These are phyloP conservation scores for Zanthoxylum bungeanum DNA, from an alignment of 345 rosid genomes.

Conservation along the genomic window DNA sequence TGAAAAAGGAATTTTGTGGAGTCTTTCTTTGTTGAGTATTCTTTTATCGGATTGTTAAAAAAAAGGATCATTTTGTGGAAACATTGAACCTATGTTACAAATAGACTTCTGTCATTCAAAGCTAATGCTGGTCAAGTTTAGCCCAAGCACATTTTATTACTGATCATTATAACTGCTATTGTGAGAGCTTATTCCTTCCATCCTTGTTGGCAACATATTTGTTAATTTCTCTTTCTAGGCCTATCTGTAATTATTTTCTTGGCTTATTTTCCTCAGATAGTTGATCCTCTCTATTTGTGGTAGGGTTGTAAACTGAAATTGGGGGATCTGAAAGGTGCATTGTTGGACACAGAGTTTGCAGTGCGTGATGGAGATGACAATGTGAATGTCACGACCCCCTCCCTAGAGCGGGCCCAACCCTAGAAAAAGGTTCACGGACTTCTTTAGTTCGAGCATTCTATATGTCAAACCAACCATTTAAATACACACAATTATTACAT, in stretches of 20 bases:
- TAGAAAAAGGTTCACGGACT: too few species aligned
- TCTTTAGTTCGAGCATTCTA: too few species aligned
- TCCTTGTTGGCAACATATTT: neutral
- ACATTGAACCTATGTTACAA: neutral
- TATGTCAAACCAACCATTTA: too few species aligned
- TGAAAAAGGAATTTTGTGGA: neutral
- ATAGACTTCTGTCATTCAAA: neutral
- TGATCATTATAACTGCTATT: neutral
- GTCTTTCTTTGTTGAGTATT: neutral
- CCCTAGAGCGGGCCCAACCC: too few species aligned
- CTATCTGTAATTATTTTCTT: neutral
- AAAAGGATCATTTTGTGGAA: neutral
- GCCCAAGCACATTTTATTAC: neutral
- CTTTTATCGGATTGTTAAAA: neutral
- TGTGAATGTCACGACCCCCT: too few species aligned
- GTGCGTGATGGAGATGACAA: constrained; percentile 88
- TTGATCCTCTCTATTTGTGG: constrained; percentile 6
- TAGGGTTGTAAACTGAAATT: constrained; percentile 89
- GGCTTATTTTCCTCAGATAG: neutral
- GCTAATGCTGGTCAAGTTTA: neutral
- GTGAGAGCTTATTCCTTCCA: neutral
- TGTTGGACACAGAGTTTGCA: constrained; percentile 83
- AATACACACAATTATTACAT: too few species aligned
- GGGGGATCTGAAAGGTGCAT: constrained; percentile 86
- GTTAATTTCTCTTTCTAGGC: neutral